phyloP scores from a whole-genome alignment of 768 basidiomycete genomes.

The Leccinum uliginosum region DNA sequence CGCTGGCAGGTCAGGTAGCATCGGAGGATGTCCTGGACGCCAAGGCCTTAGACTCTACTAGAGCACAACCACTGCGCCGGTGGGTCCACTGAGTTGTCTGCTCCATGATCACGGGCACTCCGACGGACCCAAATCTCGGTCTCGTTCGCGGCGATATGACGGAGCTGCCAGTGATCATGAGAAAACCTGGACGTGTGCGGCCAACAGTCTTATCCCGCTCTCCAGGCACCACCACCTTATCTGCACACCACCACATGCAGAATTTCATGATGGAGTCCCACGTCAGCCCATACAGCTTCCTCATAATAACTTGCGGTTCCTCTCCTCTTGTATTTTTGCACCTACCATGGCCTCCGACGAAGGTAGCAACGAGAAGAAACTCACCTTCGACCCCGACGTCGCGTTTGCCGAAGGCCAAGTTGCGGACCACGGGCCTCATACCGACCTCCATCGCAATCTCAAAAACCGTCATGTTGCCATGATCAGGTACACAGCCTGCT shows the following conservation, averaged over 20 bases:
- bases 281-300: not conserved
- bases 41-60: too few species aligned
- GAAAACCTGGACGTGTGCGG: not conserved
- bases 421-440: not conserved
- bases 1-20: not conserved
- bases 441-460: slow-evolving; percentile 24
- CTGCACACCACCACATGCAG: not conserved
- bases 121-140: not conserved
- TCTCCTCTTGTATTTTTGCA: not conserved
- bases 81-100: too few species aligned
- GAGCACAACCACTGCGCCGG: too few species aligned
- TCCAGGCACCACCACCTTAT: not conserved
- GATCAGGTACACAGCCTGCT: slow-evolving; percentile 25
- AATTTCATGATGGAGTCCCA: not conserved
- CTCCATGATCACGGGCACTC: not conserved
- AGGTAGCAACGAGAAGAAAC: not conserved
- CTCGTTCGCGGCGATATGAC: too few species aligned
- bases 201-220: not conserved
- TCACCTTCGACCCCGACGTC: not conserved
- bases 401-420: slow-evolving; percentile 11
- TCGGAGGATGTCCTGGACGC: not conserved
- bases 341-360: slow-evolving; percentile 10
- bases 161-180: not conserved
- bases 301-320: not conserved
- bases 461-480: slow-evolving; percentile 34